Conservation (phyloP, 2,329 filamentous ascomycete genomes). For the Botryotinia narcissicola region DNA sequence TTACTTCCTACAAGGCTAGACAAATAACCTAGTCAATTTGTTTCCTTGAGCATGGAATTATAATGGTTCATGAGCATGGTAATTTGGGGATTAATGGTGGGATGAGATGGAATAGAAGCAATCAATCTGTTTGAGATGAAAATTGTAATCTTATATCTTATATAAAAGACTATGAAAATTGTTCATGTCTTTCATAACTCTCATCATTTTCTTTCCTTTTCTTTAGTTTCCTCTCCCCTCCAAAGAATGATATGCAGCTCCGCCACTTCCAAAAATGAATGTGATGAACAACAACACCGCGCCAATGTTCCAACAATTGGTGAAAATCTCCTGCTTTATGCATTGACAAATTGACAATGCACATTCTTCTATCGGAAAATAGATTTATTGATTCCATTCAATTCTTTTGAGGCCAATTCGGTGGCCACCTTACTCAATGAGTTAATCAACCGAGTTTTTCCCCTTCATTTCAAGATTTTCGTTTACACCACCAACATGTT, state of each 20-base stretch:
- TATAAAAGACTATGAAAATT: neutral
- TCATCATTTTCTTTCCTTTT: neutral
- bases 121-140: neutral
- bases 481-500: neutral
- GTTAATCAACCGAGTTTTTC: neutral
- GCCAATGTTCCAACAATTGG: conserved; percentile 1
- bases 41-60: neutral
- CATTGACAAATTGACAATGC: neutral
- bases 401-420: neutral
- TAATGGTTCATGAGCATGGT: neutral
- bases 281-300: neutral
- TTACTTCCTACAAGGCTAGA: neutral
- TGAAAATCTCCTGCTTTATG: conserved; percentile 1
- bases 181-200: neutral
- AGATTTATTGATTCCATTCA: neutral
- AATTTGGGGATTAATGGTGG: neutral
- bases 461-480: conserved; percentile 1
- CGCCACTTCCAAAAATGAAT: conserved; percentile 2
- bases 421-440: neutral
- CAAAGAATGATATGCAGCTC: neutral
- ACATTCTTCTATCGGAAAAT: neutral
- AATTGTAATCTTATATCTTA: neutral
- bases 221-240: neutral
- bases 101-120: neutral
- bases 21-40: neutral